Evolutionary conservation across 345 rosid species (phyloP).

Genomic region (Eucalyptus curtisii): DNA sequence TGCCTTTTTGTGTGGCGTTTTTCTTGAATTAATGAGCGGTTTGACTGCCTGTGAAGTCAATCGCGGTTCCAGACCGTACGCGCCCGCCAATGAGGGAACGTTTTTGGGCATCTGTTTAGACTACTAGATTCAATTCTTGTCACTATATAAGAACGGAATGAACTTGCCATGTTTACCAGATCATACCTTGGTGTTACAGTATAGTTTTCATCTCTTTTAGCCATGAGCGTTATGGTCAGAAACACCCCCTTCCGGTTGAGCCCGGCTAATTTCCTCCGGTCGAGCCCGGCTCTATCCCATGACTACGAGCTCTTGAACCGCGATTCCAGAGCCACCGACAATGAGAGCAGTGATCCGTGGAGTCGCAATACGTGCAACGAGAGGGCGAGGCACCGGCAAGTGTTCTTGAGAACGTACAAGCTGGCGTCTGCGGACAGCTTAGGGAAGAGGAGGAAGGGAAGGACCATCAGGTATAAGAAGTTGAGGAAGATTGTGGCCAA

Average conservation of each 20-base stretch:
- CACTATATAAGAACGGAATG: not conserved
- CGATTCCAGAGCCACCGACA: fast-evolving
- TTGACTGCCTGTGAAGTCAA: not conserved
- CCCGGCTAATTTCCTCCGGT: not conserved
- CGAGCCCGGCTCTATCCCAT: not conserved
- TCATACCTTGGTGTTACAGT: not conserved
- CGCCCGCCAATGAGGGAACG: not conserved
- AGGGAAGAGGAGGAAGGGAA: not conserved
- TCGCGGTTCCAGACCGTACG: not conserved
- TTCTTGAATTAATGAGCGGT: not conserved
- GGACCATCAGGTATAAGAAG: not conserved
- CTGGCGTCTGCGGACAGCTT: constrained; percentile 7
- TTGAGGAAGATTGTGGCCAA: constrained; percentile 2
- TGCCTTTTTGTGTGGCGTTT: not conserved
- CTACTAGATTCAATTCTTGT: not conserved
- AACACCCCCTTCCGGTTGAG: not conserved
- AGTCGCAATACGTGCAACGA: not conserved
- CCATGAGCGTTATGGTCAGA: not conserved
- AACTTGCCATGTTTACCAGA: not conserved
- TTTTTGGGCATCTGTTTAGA: not conserved
- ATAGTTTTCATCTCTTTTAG: not conserved
- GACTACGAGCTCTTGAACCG: not conserved
- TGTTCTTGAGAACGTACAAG: constrained; percentile 32
- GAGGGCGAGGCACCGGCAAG: constrained; percentile 34
- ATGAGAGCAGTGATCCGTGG: not conserved